Evolutionary conservation across 345 rosid genomes (phyloP), one percentile per base, ranked within the genome.

Genomic region (Sapria himalayana): DNA sequence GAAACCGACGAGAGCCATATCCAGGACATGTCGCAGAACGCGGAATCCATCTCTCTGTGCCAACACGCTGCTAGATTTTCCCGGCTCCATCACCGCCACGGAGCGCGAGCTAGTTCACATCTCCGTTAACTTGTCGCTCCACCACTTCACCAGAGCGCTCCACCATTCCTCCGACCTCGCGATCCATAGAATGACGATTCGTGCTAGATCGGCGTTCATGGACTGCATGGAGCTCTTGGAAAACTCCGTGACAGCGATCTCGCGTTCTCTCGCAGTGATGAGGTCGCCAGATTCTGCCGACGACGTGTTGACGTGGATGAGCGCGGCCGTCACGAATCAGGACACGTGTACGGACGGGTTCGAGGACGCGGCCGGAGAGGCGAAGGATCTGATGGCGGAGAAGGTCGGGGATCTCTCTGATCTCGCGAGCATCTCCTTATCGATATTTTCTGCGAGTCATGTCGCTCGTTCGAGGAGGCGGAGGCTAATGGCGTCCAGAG

Each of bases 281-380:
- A 8, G 3, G 47, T 18, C 37, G 50, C 22, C 37, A 39, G 49
- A 22, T n/a, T 70, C 82, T 1, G 34, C 41, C 0, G 54, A 74
- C 19, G 99, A 89, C 62, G 99, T 89, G 22, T 21, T 57, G 58
- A 89, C 93, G 48, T 89, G 99, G 99, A 84, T 89, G 14, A 89
- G 99, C 71, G 57, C 92, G 0, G 79, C 99, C 29, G 25, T 89
- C 44, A 89, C 95, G 1, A 84, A 89, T 37, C 93, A 84, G 7
- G 99, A 89, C 73, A 89, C 99, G 38, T 89, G 99, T 29, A 22
- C 64, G 5, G 99, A 89, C 20, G 98, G 99, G 16, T 75, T 89
- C 22, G 67, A 51, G 15, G 86, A 49, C 25, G 58, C 64, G 25
- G 52, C 54, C 13, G 79, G 73, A n/a, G 27, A 49, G 19, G 86